Evolutionary conservation across 768 basidiomycete genomes (phyloP), one percentile per base, ranked within the genome.

Genomic region (Kondoa malvinella): DNA sequence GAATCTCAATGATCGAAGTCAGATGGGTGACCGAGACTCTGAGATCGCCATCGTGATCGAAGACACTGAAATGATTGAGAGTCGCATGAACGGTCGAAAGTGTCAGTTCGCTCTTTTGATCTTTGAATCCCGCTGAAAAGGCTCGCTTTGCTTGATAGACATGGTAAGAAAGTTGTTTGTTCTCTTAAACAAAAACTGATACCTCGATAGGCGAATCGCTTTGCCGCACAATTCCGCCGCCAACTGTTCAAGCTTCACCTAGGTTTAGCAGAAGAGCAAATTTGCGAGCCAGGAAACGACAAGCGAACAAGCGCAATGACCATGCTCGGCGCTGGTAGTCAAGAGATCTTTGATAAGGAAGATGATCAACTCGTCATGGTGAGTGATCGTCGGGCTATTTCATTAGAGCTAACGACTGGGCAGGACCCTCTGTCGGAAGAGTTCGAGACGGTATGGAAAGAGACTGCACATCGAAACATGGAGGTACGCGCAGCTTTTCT

Each of bases 21-120:
- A 89, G 77, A 86, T 82, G 59, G 58, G 58, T 3, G 57, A 64
- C 57, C 27, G 64, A 4, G 70, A 73, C 77, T 94, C 90, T 0
- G 95, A 97, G 78, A 94, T 96, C 71, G 89, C 88, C 4, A 78
- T 95, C 4, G 85, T 96, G 25, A 86, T 95, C 32, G 92, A 97
- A 77, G 94, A 99, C 73, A 78, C 81, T 0, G 89, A 94, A 63
- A 80, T 83, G 79, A 80, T 99, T 56, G 80, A 82, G 30, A 82
- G 85, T 2, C 81, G 75, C 17, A 94, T 95, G 91, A 80, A 90
- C 72, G 89, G 91, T 1, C 76, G 82, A 71, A 81, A 82, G 12
- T 66, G 17, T 29, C n/a, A 68, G 1, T 65, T 0, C 57, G 17
- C 1, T 62, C n/a, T 1, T 3, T 30, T 15, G 17, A 21, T 50